Evolutionary conservation across 2,329 filamentous ascomycete species (phyloP), one percentile per base, ranked within the genome.

Genomic region (Pseudopyrenochaeta lycopersici): DNA sequence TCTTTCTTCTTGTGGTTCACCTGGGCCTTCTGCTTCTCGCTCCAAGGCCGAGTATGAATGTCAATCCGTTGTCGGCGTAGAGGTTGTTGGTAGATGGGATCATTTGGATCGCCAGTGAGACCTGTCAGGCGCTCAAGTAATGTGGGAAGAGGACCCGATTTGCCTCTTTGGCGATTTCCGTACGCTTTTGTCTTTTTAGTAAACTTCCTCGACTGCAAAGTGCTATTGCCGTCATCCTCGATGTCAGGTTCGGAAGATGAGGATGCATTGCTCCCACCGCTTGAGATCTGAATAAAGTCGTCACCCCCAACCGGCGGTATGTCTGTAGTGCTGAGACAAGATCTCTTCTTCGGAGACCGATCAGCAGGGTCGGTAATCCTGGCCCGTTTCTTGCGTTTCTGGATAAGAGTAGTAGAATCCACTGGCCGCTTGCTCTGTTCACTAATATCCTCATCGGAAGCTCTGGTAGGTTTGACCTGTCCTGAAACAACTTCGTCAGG

Each of bases 81-180:
- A 11, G 60, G 66, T 3, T 50, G 60, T 14, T 62, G 54, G 35
- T 70, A 71, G 21, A 68, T 56, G 11, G 67, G 67, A 10, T 68
- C 64, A n/a, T 67, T 63, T 3, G 62, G 63, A 55, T 75, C 60
- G 14, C 71, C 72, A 7, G 71, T 74, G 20, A 73, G 63, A 39
- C 72, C 72, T 38, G 68, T 69, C 38, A 75, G 56, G n/a, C 68
- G 70, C 44, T 75, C 65, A n/a, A 71, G 56, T 31, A 73, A 45
- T 7, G 72, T 73, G 7, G 70, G 70, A 10, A 32, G 32, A 30
- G 56, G 49, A 1, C 46, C 41, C 2, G 44, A 42, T 20, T 59
- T 60, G 33, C 50, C 52, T n/a, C 46, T 32, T 29, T 58, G 49
- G 12, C 54, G 60, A 17, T 46, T 54, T 14, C 38, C 38, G 14